Conservation (phyloP, 768 basidiomycete genomes). For the Cantharellus anzutake region DNA sequence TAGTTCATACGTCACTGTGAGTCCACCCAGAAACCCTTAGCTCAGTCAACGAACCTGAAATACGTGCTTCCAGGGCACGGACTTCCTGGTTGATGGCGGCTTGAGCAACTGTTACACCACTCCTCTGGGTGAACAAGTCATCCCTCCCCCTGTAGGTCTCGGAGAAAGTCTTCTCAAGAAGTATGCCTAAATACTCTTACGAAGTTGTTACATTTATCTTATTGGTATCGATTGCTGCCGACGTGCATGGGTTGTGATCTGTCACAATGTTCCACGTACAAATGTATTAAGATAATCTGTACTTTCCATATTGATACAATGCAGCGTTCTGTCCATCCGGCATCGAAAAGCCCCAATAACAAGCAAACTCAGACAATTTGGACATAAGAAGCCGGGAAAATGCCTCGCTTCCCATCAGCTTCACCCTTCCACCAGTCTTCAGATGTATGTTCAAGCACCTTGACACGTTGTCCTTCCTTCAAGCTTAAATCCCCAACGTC, state of each 20-base stretch:
- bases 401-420: slow-evolving; percentile 17
- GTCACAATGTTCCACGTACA: too few relatives aligned
- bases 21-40: slow-evolving; percentile 9
- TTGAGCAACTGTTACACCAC: slow-evolving; percentile 87
- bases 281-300: too few relatives aligned
- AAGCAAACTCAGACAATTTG: slow-evolving; percentile 3
- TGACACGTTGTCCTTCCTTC: slow-evolving; percentile 18
- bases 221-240: too few relatives aligned
- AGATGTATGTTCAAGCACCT: slow-evolving; percentile 15
- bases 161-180: slow-evolving; percentile 2
- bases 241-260: too few relatives aligned
- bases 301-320: too few relatives aligned
- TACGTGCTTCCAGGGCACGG: slow-evolving; percentile 39
- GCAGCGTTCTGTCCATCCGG: too few relatives aligned
- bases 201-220: too few relatives aligned
- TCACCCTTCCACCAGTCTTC: slow-evolving; percentile 25
- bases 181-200: not conserved
- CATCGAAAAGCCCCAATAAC: not conserved
- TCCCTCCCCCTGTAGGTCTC: slow-evolving; percentile 55
- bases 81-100: slow-evolving; percentile 94
- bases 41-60: too few relatives aligned
- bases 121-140: slow-evolving; percentile 51
- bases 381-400: slow-evolving; percentile 18
- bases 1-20: slow-evolving; percentile 85
- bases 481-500: slow-evolving; percentile 19